Conservation (phyloP, 2,329 filamentous ascomycete species). For the Phaeoacremonium minimum region DNA sequence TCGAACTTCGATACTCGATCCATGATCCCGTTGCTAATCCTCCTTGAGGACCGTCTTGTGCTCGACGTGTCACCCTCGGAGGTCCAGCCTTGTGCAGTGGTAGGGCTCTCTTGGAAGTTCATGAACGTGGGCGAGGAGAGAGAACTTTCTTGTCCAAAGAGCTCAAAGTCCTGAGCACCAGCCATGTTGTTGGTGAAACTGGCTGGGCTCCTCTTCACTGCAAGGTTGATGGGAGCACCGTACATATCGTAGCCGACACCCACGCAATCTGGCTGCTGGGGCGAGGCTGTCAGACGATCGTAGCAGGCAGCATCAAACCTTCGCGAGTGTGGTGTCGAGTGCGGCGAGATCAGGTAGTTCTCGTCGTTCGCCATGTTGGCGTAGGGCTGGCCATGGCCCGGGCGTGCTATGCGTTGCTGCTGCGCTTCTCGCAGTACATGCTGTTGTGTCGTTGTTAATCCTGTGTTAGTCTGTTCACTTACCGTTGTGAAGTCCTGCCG, state of each 20-base stretch:
- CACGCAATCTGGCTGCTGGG: slow-evolving; percentile 21
- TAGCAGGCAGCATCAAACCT: slow-evolving; percentile 46
- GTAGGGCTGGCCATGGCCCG: slow-evolving; percentile 49
- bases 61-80: slow-evolving; percentile 42
- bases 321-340: slow-evolving; percentile 49
- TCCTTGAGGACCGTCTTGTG: slow-evolving; percentile 36
- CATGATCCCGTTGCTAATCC: slow-evolving; percentile 58
- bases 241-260: slow-evolving; percentile 44
- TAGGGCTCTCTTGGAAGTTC: slow-evolving; percentile 43
- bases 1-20: slow-evolving; percentile 59
- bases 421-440: slow-evolving; percentile 86
- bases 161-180: slow-evolving; percentile 42
- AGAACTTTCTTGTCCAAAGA: slow-evolving; percentile 40
- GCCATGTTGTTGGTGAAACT: slow-evolving; percentile 35
- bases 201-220: slow-evolving; percentile 43
- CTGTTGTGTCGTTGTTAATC: slow-evolving; percentile 60
- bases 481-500: slow-evolving; percentile 47
- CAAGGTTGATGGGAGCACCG: slow-evolving; percentile 33
- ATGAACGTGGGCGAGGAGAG: slow-evolving; percentile 47
- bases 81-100: slow-evolving; percentile 39
- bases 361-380: slow-evolving; percentile 33
- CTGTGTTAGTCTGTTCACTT: slow-evolving; percentile 50
- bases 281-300: slow-evolving; percentile 23
- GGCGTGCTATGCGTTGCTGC: slow-evolving; percentile 79
- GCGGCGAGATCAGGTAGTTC: slow-evolving; percentile 53